Conservation (phyloP, 129 eudicot genomes). For the carrot (Daucus carota) region DNA sequence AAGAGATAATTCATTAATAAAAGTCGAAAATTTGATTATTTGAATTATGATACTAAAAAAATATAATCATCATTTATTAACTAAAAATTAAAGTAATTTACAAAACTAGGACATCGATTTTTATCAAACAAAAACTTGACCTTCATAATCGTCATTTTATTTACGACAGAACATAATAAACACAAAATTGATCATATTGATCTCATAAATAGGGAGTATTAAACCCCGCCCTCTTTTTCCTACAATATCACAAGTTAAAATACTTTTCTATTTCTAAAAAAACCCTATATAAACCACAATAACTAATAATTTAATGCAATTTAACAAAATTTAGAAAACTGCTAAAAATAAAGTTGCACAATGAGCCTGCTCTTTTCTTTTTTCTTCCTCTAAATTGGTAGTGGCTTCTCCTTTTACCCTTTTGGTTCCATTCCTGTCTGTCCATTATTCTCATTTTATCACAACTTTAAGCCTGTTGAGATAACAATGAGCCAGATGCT, state of each 20-base stretch:
- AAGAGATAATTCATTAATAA: too few relatives aligned
- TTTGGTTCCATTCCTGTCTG: background rate
- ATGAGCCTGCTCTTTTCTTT: slow-evolving; percentile 9
- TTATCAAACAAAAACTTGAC: too few relatives aligned
- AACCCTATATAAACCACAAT: background rate
- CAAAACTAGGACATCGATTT: too few relatives aligned
- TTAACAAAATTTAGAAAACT: background rate
- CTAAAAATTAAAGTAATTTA: too few relatives aligned
- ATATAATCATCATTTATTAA: too few relatives aligned
- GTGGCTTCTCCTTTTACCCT: slow-evolving; percentile 27
- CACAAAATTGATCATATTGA: too few relatives aligned
- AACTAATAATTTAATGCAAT: background rate
- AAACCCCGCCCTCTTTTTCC: background rate
- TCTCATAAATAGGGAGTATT: too few relatives aligned
- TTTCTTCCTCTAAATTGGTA: slow-evolving; percentile 35
- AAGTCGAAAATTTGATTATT: too few relatives aligned
- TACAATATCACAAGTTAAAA: background rate
- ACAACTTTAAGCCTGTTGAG: background rate
- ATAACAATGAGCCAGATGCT: background rate
- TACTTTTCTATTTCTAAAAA: background rate
- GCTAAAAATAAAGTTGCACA: slow-evolving; percentile 14
- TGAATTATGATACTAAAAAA: too few relatives aligned
- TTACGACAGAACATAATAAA: too few relatives aligned
- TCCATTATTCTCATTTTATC: background rate
- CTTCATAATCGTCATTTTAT: too few relatives aligned